Conservation (phyloP, 208 protist species). For the Chromosphaera perkinsii region DNA sequence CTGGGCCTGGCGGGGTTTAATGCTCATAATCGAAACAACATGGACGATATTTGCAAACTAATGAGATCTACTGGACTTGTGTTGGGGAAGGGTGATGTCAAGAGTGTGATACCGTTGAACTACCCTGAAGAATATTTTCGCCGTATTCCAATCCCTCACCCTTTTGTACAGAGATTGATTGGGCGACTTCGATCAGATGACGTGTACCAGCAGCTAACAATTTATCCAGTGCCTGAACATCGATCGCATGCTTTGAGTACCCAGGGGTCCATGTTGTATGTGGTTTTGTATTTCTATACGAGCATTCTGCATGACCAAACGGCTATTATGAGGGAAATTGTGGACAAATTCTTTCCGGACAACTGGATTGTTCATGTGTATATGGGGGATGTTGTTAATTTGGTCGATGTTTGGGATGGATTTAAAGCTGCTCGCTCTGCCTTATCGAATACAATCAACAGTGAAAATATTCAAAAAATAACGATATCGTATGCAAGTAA, state of each 20-base stretch:
- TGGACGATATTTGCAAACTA: too few relatives aligned
- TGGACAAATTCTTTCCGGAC: constrained; percentile 95
- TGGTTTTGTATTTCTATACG: constrained; percentile 93
- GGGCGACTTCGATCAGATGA: constrained; percentile 85
- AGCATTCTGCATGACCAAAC: constrained; percentile 76
- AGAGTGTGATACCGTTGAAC: neutral
- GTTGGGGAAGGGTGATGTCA: too few relatives aligned
- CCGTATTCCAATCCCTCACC: constrained; percentile 42
- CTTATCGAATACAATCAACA: constrained; percentile 89
- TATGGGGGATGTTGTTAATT: constrained; percentile 86
- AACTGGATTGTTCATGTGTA: constrained; percentile 96
- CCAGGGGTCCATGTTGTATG: constrained; percentile 86
- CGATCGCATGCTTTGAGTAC: constrained; percentile 76
- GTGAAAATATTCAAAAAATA: too few relatives aligned
- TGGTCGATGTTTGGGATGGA: constrained; percentile 75
- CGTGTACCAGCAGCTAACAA: constrained; percentile 81
- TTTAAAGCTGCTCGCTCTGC: constrained; percentile 78
- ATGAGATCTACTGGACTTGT: too few relatives aligned
- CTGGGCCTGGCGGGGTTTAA: neutral
- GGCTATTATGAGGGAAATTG: constrained; percentile 91
- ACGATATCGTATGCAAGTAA: too few relatives aligned
- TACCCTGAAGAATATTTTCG: constrained; percentile 87
- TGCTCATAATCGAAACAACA: neutral
- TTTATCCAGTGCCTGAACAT: constrained; percentile 86
- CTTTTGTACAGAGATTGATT: constrained; percentile 74